These are phyloP conservation scores for Russula olivacea DNA, from an alignment of 768 basidiomycete species.

Conservation along the genomic window DNA sequence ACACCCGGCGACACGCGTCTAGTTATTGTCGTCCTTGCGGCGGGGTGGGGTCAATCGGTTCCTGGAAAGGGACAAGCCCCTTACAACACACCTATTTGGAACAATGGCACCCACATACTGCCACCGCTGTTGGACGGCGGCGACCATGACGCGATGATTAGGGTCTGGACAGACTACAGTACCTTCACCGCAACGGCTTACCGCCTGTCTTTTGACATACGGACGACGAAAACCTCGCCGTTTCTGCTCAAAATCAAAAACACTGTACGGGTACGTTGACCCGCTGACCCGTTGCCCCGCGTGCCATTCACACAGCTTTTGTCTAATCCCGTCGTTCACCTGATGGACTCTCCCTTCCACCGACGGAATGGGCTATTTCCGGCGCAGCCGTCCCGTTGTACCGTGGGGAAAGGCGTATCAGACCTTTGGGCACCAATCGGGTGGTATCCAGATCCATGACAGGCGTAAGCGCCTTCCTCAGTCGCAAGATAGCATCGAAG, in stretches of 20 bases:
- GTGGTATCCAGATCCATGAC: slow-evolving; percentile 22
- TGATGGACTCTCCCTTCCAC: neutral
- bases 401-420: slow-evolving; percentile 22
- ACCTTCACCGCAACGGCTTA: slow-evolving; percentile 22
- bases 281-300: neutral
- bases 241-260: neutral
- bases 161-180: neutral
- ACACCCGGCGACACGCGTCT: neutral
- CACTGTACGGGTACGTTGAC: neutral
- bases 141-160: slow-evolving; percentile 14
- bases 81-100: neutral
- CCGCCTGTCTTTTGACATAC: slow-evolving; percentile 16
- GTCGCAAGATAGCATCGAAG: slow-evolving; percentile 17
- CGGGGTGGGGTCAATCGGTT: slow-evolving; percentile 1
- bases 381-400: slow-evolving; percentile 8
- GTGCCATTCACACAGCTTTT: neutral
- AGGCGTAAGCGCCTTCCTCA: slow-evolving; percentile 22
- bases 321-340: neutral
- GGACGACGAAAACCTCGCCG: neutral
- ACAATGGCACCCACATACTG: slow-evolving; percentile 13
- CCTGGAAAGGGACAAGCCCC: slow-evolving; percentile 7
- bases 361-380: slow-evolving; percentile 12
- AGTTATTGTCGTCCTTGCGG: neutral
- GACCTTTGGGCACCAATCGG: slow-evolving; percentile 23
- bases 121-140: neutral